These are phyloP conservation scores for Violaceomyces palustris DNA, from an alignment of 1,284 basidiomycete species.

Conservation along the genomic window DNA sequence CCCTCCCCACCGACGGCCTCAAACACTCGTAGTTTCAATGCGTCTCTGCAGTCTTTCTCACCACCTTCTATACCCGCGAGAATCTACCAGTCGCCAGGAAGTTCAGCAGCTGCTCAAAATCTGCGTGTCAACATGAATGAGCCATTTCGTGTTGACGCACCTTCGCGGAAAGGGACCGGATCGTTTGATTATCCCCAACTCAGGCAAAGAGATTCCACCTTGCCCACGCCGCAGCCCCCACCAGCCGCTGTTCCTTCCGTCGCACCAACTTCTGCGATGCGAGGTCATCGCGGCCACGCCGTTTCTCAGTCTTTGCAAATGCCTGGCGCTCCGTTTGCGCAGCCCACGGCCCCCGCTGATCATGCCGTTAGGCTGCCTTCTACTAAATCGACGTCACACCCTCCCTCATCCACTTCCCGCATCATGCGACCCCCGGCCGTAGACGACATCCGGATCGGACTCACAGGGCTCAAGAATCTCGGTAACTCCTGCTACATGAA, in stretches of 20 bases:
- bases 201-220: constrained; percentile 1
- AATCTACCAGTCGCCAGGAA: constrained; percentile 25
- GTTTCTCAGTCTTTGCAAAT: neutral
- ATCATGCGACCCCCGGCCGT: constrained; percentile 9
- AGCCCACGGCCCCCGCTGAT: too few species aligned
- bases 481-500: constrained; percentile 54
- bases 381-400: constrained; percentile 6
- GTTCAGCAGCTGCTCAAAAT: too few species aligned
- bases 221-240: constrained; percentile 20
- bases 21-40: too few species aligned
- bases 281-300: neutral
- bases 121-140: too few species aligned
- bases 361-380: too few species aligned
- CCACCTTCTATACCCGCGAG: constrained; percentile 35
- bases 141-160: too few species aligned
- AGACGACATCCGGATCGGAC: constrained; percentile 42
- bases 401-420: constrained; percentile 2
- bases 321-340: too few species aligned
- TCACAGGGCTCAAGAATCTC: constrained; percentile 50
- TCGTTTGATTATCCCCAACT: constrained; percentile 43
- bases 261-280: neutral
- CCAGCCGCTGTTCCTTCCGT: constrained; percentile 19
- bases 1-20: too few species aligned
- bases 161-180: too few species aligned
- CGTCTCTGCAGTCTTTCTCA: too few species aligned